Conservation (phyloP, 148 eudicot species). For the Silene uniflora region DNA sequence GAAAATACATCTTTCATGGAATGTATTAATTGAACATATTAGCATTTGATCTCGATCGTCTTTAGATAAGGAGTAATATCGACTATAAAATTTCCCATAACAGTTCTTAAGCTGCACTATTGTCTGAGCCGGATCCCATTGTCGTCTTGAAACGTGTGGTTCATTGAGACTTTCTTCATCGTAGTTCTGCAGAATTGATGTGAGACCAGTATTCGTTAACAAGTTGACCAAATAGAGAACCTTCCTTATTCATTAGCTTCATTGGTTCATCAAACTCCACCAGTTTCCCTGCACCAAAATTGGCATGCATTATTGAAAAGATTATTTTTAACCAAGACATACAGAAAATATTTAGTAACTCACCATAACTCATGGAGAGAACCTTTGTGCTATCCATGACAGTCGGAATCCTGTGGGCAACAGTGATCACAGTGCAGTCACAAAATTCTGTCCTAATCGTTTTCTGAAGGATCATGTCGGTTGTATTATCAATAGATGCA, state of each 20-base stretch:
- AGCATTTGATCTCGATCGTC: too few species aligned
- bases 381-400: slow-evolving; percentile 96
- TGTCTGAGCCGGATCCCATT: too few species aligned
- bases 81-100: too few species aligned
- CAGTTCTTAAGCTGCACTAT: too few species aligned
- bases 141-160: too few species aligned
- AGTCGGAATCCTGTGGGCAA: slow-evolving; percentile 90
- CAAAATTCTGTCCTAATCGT: slow-evolving; percentile 72
- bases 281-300: slow-evolving; percentile 48
- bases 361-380: slow-evolving; percentile 78
- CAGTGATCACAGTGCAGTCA: slow-evolving; percentile 85
- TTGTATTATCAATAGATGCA: slow-evolving; percentile 84
- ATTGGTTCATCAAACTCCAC: slow-evolving; percentile 83
- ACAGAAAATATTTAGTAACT: slow-evolving; percentile 16
- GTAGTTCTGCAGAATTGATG: slow-evolving; percentile 52
- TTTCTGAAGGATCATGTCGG: slow-evolving; percentile 71
- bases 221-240: slow-evolving; percentile 68
- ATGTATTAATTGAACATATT: too few species aligned
- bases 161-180: too few species aligned
- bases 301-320: not conserved
- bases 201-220: slow-evolving; percentile 96
- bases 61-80: too few species aligned
- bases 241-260: slow-evolving; percentile 68
- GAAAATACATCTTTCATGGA: too few species aligned
- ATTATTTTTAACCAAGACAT: not conserved